Base-by-base conservation (phyloP, 495 filamentous ascomycete species). In the Echria macrotheca region DNA sequence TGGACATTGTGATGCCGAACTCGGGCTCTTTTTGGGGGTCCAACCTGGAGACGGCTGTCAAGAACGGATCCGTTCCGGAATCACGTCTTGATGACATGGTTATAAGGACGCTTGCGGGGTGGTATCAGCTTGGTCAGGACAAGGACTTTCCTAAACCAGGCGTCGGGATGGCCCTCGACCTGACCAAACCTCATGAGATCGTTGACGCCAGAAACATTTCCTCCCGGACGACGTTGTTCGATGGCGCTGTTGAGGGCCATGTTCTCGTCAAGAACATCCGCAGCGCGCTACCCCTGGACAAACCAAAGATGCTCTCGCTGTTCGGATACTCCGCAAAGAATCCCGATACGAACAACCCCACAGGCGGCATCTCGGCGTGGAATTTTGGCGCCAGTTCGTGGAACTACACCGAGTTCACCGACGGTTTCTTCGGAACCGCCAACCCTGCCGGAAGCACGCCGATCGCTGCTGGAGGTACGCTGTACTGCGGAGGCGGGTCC, bases 251-350 rank as follows among this genome's bases (percentile, higher is more conserved):
- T 0, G 76, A 78, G 54, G 70, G 79, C 23, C 77, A 81, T 46
- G 82, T 86, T 5, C 69, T 86, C 1, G 66, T 84, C 18, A 85
- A 85, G 63, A 85, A 86, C 54, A 69, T 57, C 5, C 71, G 74
- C 38, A 68, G 65, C 31, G 66, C 77, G 1, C 58, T 86, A 1
- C 82, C 82, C 5, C 66, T 85, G 1, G 75, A 76, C 24, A 65
- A 42, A 0, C 76, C 72, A 3, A 66, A 64, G 35, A 44, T 75
- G 19, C 55, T 79, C 7, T 73, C 73, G 36, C 31, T 79, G n/a
- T 78, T 68, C 31, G 76, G 76, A 6, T 79, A 78, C 50, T 72
- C 70, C 1, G 74, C 75, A 12, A 69, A 66, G 29, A 61, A 69
- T 5, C 71, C 67, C 33, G 64, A 71, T 39, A 26, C 22, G n/a